A percentile compares a stretch with the other conserved stretches of the same genome.
Evolutionary conservation across 768 basidiomycete species (phyloP).

Genomic region (Tylopilus rubrobrunneus): DNA sequence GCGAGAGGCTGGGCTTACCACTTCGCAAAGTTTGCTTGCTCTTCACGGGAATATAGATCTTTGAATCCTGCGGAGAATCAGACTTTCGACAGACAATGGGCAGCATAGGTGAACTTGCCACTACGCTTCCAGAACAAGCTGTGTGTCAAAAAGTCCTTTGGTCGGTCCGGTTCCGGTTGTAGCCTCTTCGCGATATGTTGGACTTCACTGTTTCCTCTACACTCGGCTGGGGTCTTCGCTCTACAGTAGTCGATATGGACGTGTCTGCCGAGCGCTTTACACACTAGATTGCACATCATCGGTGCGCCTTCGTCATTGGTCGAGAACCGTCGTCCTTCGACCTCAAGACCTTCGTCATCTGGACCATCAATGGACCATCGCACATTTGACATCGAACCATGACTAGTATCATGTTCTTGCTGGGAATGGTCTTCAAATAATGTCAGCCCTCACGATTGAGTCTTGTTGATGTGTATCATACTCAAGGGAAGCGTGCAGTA

Average conservation of each 20-base stretch:
- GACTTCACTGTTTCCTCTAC: conserved; percentile 37
- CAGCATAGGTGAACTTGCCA: conserved; percentile 31
- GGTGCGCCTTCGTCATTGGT: conserved; percentile 54
- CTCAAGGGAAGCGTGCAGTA: conserved; percentile 53
- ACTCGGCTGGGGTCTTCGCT: conserved; percentile 30
- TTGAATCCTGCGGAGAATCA: conserved; percentile 45
- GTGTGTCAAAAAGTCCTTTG: conserved; percentile 58
- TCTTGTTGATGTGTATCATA: conserved; percentile 15
- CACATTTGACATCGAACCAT: conserved; percentile 58
- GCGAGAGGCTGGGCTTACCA: conserved; percentile 36
- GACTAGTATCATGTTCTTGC: conserved; percentile 55
- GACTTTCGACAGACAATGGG: not conserved
- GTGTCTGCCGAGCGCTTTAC: conserved; percentile 49
- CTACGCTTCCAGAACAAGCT: conserved; percentile 52
- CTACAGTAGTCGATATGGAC: conserved; percentile 55
- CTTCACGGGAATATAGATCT: conserved; percentile 58
- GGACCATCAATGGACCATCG: conserved; percentile 53
- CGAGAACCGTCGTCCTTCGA: conserved; percentile 51
- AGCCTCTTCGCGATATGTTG: conserved; percentile 42
- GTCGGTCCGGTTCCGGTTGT: conserved; percentile 39
- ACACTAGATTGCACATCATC: conserved; percentile 57
- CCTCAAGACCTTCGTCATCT: conserved; percentile 44
- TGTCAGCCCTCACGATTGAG: not conserved
- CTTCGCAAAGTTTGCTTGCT: conserved; percentile 47
- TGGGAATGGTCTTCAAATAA: conserved; percentile 42